Evolutionary conservation across 2,329 filamentous ascomycete genomes (phyloP), one percentile per base, ranked within the genome.

Genomic region (Pestalotiopsis fici): DNA sequence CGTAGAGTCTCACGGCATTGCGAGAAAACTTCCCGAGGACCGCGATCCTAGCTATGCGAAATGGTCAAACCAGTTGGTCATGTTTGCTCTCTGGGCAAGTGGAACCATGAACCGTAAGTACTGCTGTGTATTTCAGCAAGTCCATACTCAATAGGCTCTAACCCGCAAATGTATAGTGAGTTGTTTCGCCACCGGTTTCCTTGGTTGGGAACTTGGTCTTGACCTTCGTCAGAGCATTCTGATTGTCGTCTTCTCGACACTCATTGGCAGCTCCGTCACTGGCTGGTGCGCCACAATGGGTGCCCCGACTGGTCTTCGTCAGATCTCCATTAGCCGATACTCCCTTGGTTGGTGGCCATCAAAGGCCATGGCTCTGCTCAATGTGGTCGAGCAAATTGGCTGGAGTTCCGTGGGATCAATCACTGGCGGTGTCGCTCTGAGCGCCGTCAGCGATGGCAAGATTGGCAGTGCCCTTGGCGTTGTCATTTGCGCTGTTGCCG

Each of bases 41-140:
- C 75, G 76, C 31, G 74, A 80, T 39, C 79, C 79, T 1, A 68
- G 71, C n/a, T 79, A 76, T 61, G 71, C 71, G 6, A 77, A 76
- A 56, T 80, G 77, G 77, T 77, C 75, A 23, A 82, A 82, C 71
- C 80, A 81, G 68, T 61, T 59, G 2, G 72, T 79, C 66, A 87
- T 87, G 85, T 84, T 83, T 12, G 74, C 85, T 67, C 77, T 87
- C 66, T 87, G 85, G 85, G 83, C 85, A 23, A 82, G 79, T 57
- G 82, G 80, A 11, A 86, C 83, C 1, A 82, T 86, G 80, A 86
- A 86, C 72, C 79, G 57, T 60, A 15, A 37, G 57, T 60, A n/a
- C n/a, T 56, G n/a, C 50, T 23, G n/a, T n/a, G n/a, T n/a, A n/a
- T n/a, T n/a, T n/a, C n/a, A n/a, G n/a, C n/a, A n/a, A n/a, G 3